These are phyloP conservation scores for Creolimax fragrantissima DNA, from an alignment of 78 protist species.

Conservation along the genomic window DNA sequence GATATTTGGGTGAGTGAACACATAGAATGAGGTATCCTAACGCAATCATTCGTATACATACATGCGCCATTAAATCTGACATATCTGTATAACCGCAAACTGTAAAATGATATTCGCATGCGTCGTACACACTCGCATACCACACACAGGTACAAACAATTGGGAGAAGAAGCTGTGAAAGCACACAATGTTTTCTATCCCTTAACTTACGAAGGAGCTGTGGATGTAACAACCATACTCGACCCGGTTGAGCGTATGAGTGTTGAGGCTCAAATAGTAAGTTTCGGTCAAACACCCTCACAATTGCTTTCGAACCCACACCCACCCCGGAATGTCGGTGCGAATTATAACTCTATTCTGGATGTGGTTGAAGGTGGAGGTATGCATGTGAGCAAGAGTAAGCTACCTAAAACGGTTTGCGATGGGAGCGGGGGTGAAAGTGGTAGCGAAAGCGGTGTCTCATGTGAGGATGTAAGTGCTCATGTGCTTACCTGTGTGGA, in stretches of 20 bases:
- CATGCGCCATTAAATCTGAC: too few relatives aligned
- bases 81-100: too few relatives aligned
- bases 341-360: background rate
- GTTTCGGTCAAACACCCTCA: conserved; percentile 96
- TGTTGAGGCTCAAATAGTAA: conserved; percentile 59
- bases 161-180: conserved; percentile 73
- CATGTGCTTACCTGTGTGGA: background rate
- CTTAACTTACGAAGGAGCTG: conserved; percentile 77
- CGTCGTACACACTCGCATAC: conserved; percentile 30
- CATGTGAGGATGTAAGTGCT: background rate
- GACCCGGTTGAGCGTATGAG: conserved; percentile 42
- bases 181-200: conserved; percentile 80
- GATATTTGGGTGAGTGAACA: conserved; percentile 60
- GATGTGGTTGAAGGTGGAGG: background rate
- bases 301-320: conserved; percentile 15
- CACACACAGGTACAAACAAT: conserved; percentile 76
- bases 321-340: conserved; percentile 5
- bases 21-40: conserved; percentile 5
- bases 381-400: background rate
- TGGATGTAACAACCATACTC: conserved; percentile 66
- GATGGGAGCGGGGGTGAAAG: background rate
- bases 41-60: conserved; percentile 28
- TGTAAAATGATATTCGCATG: too few relatives aligned
- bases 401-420: too few relatives aligned
- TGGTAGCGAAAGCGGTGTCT: background rate